Conservation (phyloP, 1,284 basidiomycete species). For the Trichosporon ovoides region DNA sequence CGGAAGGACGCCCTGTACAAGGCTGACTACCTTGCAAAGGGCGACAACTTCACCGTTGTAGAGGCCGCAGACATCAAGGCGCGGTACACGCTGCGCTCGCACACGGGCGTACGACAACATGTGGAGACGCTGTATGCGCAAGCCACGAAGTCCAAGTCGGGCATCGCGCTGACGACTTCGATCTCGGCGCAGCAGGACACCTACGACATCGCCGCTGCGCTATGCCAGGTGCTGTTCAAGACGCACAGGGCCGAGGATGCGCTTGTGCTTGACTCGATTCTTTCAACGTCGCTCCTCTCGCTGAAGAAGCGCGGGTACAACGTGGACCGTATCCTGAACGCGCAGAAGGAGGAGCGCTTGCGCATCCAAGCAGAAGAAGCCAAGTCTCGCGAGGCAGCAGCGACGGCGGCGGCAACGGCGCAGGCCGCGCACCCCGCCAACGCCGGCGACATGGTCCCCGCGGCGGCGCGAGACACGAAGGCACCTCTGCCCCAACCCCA, state of each 20-base stretch:
- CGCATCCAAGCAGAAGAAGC: conserved; percentile 52
- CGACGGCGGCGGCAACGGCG: not conserved
- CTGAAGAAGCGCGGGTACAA: conserved; percentile 63
- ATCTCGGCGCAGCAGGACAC: conserved; percentile 72
- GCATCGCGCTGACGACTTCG: conserved; percentile 71
- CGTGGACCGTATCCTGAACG: conserved; percentile 84
- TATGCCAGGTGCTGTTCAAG: conserved; percentile 71
- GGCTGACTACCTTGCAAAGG: conserved; percentile 54
- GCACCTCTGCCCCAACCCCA: not conserved
- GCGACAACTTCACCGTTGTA: conserved; percentile 59
- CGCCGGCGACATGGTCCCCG: not conserved
- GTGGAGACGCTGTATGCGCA: conserved; percentile 61
- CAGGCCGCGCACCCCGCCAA: not conserved
- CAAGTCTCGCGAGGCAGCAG: conserved; percentile 38
- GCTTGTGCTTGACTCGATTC: conserved; percentile 65
- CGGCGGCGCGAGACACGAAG: not conserved
- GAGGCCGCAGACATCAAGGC: conserved; percentile 53
- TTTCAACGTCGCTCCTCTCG: conserved; percentile 79
- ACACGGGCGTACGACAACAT: conserved; percentile 35
- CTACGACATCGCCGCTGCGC: conserved; percentile 59
- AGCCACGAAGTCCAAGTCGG: conserved; percentile 54
- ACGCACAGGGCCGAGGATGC: conserved; percentile 73
- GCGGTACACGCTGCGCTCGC: conserved; percentile 28
- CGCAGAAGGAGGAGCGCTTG: conserved; percentile 69
- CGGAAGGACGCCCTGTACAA: conserved; percentile 61